Evolutionary conservation across 2,329 filamentous ascomycete species (phyloP), one percentile per base, ranked within the genome.

Genomic region (Hypoxylon sp.): DNA sequence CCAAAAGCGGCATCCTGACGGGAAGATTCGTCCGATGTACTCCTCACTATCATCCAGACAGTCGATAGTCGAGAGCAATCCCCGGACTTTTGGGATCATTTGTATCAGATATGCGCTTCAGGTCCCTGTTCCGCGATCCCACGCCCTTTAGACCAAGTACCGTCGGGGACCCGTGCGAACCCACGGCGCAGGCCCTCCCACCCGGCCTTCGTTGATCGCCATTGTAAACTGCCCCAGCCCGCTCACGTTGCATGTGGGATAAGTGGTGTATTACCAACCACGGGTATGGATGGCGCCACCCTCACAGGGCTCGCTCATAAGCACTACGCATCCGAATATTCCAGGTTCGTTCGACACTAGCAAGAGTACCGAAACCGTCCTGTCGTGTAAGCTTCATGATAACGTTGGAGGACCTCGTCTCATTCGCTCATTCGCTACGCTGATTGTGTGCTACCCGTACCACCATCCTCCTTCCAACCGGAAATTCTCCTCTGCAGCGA

Each of bases 341-440:
- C 65, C 57, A 64, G 51, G 55, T 49, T 62, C 37, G 30, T 65
- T 64, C 49, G 22, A 48, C 24, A n/a, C 44, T 59, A 68, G 60
- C 55, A 68, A 68, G 62, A 65, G 65, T 65, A 67, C 69, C 69
- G 65, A 71, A 70, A 68, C 65, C 67, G 64, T 65, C 51, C 65
- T 71, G 65, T 61, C 41, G 65, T 71, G 69, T 64, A 65, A 69
- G 60, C 63, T 59, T 59, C 53, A 63, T 37, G 19, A 55, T 53
- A 32, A 60, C 57, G 57, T 56, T 28, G 41, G 30, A 53, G 46
- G 47, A 41, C 15, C 24, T 26, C 55, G 34, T 52, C 52, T 57
- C 57, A 62, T 62, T 59, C 54, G 55, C 52, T 57, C 57, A 62
- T 62, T 59, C 54, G 55, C 50, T 50, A 44, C 41, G 57, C 43